Conservation (phyloP, 306 rosid species). For the Urtica urens region DNA sequence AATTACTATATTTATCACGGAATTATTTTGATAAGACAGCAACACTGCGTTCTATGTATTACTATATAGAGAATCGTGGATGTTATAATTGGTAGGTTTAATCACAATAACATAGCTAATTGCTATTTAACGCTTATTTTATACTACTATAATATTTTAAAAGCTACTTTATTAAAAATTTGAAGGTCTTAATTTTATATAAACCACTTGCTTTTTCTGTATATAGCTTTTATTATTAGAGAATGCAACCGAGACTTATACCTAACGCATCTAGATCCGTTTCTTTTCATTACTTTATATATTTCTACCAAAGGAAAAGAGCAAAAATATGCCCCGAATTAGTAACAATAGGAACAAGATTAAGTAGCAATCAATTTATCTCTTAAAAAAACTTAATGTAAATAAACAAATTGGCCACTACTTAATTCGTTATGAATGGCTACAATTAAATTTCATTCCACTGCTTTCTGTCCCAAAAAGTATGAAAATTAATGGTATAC, state of each 20-base stretch:
- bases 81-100: too few species aligned
- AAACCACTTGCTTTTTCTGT: neutral
- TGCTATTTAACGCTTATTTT: too few species aligned
- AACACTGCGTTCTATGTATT: too few species aligned
- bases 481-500: neutral
- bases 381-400: neutral
- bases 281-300: neutral
- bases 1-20: too few species aligned
- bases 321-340: neutral
- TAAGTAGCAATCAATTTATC: neutral
- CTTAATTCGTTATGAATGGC: neutral
- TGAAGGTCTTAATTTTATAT: neutral
- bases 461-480: neutral
- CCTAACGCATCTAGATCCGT: neutral
- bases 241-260: neutral
- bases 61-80: too few species aligned
- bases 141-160: neutral
- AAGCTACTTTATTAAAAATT: neutral
- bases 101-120: too few species aligned
- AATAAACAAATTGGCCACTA: neutral
- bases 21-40: too few species aligned
- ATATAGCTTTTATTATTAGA: neutral
- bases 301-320: neutral
- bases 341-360: neutral
- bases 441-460: neutral